Evolutionary conservation across 805 yeast genomes (phyloP).

Genomic region (Ogataea allantospora): DNA sequence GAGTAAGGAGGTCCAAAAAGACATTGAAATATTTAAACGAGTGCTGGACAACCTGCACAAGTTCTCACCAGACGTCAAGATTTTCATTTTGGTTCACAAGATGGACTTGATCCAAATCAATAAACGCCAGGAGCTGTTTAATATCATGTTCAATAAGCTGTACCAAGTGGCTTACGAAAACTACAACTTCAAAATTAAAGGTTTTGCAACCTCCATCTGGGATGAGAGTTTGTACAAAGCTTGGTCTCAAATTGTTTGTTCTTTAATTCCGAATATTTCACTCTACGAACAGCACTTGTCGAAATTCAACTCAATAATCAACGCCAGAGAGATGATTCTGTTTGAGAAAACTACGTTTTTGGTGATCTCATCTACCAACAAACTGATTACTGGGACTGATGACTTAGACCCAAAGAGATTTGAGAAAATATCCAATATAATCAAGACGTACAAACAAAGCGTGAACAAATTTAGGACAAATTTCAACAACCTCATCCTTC

Average conservation of each 20-base stretch:
- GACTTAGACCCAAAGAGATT: conserved; percentile 87
- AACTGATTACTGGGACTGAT: conserved; percentile 13
- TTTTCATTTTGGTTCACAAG: conserved; percentile 88
- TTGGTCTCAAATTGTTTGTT: conserved; percentile 95
- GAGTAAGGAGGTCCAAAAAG: conserved; percentile 85
- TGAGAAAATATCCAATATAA: conserved; percentile 89
- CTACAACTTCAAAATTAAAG: conserved; percentile 61
- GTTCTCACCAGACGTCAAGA: conserved; percentile 86
- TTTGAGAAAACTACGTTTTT: conserved; percentile 93
- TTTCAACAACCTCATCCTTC: conserved; percentile 70
- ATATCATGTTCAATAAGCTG: conserved; percentile 78
- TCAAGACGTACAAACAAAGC: conserved; percentile 91
- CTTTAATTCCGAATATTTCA: conserved; percentile 88
- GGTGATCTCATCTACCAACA: conserved; percentile 63
- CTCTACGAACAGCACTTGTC: conserved; percentile 72
- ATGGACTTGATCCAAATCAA: conserved; percentile 93
- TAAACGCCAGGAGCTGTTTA: conserved; percentile 79
- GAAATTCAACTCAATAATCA: conserved; percentile 67
- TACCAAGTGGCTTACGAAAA: conserved; percentile 67
- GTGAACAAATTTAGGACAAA: conserved; percentile 84
- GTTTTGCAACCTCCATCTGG: conserved; percentile 96
- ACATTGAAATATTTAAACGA: conserved; percentile 85
- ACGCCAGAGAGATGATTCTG: conserved; percentile 85
- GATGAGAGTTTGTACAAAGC: conserved; percentile 95
- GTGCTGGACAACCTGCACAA: conserved; percentile 78